Evolutionary conservation across 306 rosid species (phyloP), one percentile per base, ranked within the genome.

Genomic region (Vachellia collinsii): DNA sequence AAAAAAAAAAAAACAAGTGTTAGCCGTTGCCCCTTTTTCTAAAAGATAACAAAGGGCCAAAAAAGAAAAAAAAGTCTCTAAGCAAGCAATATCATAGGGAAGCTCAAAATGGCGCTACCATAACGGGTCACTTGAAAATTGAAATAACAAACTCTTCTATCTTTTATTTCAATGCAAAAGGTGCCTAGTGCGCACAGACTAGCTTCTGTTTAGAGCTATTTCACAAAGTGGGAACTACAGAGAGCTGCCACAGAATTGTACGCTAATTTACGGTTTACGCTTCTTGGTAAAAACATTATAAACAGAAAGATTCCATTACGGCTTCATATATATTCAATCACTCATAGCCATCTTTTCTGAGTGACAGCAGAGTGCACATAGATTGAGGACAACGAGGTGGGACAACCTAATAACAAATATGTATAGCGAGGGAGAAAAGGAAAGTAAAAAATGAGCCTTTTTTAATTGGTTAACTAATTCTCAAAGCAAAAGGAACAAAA

Each of bases 101-200:
- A 7, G 22, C n/a, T 64, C 79, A 82, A 54, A n/a, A 73, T 79
- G 88, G 79, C 86, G 70, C 66, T 46, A 79, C 77, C 25, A 70
- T 74, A 75, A 69, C 44, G 3, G 72, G 84, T 79, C 84, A 85
- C 79, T 70, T 82, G 88, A 82, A 75, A 85, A 77, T 70, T 82
- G 88, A 82, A 75, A 83, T 79, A 82, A 64, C 73, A 75, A 64
- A 41, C n/a, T 16, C 34, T 78, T 79, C 43, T 65, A 74, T 66
- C 65, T 54, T 34, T 29, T 37, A 34, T 42, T 36, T 64, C 6
- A 36, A 64, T 36, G 12, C 34, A 11, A 20, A 20, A 3, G 42
- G 42, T 34, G 39, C 14, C 20, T 13, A 63, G 11, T 34, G 70
- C 70, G 9, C 14, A 39, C 67, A 11, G 39, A 62, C 4, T 5